These are phyloP conservation scores for Aspergillus persii DNA, from an alignment of 2,329 filamentous ascomycete species.

Conservation along the genomic window DNA sequence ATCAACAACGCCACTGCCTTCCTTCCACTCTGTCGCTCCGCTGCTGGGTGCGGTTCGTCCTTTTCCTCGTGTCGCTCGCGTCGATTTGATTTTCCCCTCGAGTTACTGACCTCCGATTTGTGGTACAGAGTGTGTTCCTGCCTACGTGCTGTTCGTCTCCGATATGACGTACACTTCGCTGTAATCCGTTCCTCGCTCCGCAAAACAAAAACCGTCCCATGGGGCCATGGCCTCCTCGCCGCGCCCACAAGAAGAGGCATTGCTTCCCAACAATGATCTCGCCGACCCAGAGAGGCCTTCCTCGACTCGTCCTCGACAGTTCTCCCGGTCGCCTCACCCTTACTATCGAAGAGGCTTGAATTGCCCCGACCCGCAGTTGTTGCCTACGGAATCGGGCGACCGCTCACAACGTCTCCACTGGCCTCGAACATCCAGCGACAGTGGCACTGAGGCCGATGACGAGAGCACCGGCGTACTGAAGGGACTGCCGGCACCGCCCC, in stretches of 20 bases:
- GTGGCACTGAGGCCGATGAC: slow-evolving; percentile 92
- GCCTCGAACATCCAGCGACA: slow-evolving; percentile 71
- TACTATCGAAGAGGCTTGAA: slow-evolving; percentile 62
- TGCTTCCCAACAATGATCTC: slow-evolving; percentile 20
- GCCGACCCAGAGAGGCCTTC: slow-evolving; percentile 16
- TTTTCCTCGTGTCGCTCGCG: not conserved
- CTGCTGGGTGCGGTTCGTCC: not conserved
- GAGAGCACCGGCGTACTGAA: slow-evolving; percentile 75
- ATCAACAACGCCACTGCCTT: not conserved
- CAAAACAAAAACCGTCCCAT: slow-evolving; percentile 18
- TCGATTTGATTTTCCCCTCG: not conserved
- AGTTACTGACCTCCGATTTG: not conserved
- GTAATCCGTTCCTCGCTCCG: slow-evolving; percentile 14
- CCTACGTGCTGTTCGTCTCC: slow-evolving; percentile 8
- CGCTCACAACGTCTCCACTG: slow-evolving; percentile 42
- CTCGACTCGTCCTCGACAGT: slow-evolving; percentile 43
- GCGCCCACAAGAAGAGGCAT: slow-evolving; percentile 29
- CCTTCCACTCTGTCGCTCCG: not conserved
- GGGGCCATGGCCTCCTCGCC: slow-evolving; percentile 34
- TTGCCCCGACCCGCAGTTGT: slow-evolving; percentile 53
- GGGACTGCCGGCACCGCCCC: slow-evolving; percentile 76
- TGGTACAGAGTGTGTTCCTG: not conserved
- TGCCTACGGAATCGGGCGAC: slow-evolving; percentile 30
- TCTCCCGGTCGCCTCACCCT: slow-evolving; percentile 65
- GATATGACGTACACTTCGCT: slow-evolving; percentile 30